Percentiles rank a stretch among this genome's conserved stretches.
Conservation (phyloP, 768 basidiomycete species). For the Amanita molliuscula region DNA sequence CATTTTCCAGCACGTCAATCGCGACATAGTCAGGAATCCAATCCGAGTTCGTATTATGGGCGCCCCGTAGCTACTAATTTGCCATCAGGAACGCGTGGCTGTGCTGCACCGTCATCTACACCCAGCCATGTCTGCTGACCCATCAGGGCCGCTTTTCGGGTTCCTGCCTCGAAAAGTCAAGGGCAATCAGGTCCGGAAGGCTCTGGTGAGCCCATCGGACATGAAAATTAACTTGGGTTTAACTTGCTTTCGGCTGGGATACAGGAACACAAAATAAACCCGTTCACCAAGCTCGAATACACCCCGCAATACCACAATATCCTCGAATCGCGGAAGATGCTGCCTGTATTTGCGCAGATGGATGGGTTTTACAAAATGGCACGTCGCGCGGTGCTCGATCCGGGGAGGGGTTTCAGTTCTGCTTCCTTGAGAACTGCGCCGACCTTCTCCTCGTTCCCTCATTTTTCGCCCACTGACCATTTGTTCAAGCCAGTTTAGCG, state of each 20-base stretch:
- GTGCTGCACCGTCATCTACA: too few relatives aligned
- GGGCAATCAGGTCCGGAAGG: conserved; percentile 52
- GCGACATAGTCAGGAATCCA: too few relatives aligned
- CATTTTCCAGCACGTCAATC: too few relatives aligned
- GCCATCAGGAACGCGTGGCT: too few relatives aligned
- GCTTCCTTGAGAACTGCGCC: conserved; percentile 30
- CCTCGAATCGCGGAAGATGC: conserved; percentile 69
- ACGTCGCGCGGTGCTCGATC: conserved; percentile 25
- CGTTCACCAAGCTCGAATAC: conserved; percentile 78
- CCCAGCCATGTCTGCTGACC: too few relatives aligned
- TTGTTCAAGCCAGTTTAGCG: conserved; percentile 39
- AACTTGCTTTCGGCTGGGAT: not conserved
- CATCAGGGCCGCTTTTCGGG: conserved; percentile 55
- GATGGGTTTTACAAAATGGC: conserved; percentile 85
- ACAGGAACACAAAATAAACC: conserved; percentile 74
- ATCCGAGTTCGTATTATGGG: too few relatives aligned
- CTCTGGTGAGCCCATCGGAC: conserved; percentile 22
- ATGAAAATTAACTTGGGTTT: conserved; percentile 1
- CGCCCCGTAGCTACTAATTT: too few relatives aligned
- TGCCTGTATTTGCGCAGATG: conserved; percentile 92
- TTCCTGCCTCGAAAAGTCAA: conserved; percentile 62
- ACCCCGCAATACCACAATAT: conserved; percentile 80
- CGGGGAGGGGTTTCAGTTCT: conserved; percentile 35
- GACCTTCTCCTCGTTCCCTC: conserved; percentile 22
- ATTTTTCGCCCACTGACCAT: conserved; percentile 11